Percentiles rank a stretch among this genome's conserved stretches.
These are phyloP conservation scores for Athelia psychrophila DNA, from an alignment of 1,284 basidiomycete species.

Conservation along the genomic window DNA sequence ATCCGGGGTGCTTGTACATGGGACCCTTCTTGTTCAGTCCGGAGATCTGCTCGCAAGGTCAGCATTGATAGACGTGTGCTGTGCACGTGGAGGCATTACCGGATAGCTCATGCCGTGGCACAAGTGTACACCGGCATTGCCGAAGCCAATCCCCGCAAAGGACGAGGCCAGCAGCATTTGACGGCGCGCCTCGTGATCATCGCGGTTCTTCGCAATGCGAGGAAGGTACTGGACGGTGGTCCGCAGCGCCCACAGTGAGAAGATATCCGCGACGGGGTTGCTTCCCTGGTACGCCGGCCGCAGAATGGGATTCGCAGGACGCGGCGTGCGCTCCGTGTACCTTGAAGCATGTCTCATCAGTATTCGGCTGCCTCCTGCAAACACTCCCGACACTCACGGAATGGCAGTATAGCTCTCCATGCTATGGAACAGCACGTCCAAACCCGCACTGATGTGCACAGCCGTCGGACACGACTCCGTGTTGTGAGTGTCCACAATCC, in stretches of 20 bases:
- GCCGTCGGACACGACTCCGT: constrained; percentile 83
- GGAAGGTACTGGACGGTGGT: constrained; percentile 92
- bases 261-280: constrained; percentile 96
- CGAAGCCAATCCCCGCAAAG: constrained; percentile 94
- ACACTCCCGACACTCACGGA: constrained; percentile 60
- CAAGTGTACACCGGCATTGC: constrained; percentile 91
- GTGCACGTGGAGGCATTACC: constrained; percentile 29
- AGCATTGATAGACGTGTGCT: constrained; percentile 1
- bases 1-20: constrained; percentile 86
- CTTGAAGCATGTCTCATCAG: constrained; percentile 30
- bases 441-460: constrained; percentile 88
- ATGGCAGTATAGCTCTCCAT: constrained; percentile 93
- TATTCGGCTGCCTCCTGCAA: constrained; percentile 8
- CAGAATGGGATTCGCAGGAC: constrained; percentile 87
- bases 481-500: constrained; percentile 84
- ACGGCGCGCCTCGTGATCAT: constrained; percentile 80
- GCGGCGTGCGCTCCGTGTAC: constrained; percentile 85
- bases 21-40: constrained; percentile 94
- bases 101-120: constrained; percentile 89
- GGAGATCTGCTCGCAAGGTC: constrained; percentile 63
- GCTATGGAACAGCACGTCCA: constrained; percentile 95
- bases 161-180: constrained; percentile 95
- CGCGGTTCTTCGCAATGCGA: constrained; percentile 76
- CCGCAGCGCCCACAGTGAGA: constrained; percentile 92
- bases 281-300: constrained; percentile 95